Conservation (phyloP, 2,329 filamentous ascomycete genomes). For the Diaporthe longicolla region DNA sequence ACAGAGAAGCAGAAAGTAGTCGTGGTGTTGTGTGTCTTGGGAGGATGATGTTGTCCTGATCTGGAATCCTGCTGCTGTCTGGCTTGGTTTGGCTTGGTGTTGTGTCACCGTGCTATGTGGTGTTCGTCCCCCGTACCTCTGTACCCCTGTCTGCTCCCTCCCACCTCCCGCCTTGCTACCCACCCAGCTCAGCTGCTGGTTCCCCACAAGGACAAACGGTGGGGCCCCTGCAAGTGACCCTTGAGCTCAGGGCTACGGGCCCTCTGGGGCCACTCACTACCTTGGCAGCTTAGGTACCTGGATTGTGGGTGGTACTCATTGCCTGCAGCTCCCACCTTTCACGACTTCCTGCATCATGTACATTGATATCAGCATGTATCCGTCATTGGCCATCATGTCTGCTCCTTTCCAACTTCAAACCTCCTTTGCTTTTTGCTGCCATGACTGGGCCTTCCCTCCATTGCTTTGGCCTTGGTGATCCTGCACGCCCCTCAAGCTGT, state of each 20-base stretch:
- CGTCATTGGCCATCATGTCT: neutral
- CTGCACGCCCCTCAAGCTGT: neutral
- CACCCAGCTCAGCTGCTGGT: conserved; percentile 10
- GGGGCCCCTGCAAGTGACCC: neutral
- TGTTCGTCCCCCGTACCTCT: neutral
- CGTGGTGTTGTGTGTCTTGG: neutral
- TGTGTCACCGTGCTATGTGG: conserved; percentile 3
- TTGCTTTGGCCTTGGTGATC: neutral
- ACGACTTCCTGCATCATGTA: neutral
- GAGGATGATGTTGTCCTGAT: conserved; percentile 17
- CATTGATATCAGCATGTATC: too few species aligned
- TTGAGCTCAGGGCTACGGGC: neutral
- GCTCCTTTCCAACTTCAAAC: neutral
- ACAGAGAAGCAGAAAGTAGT: conserved; percentile 4
- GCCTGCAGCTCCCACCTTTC: neutral
- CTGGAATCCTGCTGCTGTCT: conserved; percentile 20
- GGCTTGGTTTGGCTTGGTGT: conserved; percentile 4
- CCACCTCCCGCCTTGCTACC: neutral
- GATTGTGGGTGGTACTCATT: neutral
- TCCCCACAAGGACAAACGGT: neutral
- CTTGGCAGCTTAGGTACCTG: too few species aligned
- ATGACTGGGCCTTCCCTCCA: neutral
- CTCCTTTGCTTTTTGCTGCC: neutral
- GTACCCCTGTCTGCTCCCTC: neutral
- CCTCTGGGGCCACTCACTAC: neutral